Conservation (phyloP, 129 eudicot species). For the Deinandra increscens region DNA sequence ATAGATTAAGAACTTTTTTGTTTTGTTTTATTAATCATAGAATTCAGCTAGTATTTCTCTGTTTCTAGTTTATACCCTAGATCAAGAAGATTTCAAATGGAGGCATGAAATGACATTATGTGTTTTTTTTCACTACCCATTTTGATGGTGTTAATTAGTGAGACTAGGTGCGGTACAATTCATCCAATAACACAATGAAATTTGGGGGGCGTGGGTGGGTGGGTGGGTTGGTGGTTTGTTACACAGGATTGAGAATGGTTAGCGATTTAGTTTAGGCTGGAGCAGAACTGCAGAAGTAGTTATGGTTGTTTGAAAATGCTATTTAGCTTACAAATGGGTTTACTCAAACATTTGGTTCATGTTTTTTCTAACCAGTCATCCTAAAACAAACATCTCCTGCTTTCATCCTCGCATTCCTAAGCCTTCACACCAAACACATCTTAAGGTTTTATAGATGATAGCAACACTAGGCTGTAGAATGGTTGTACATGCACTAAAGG, state of each 20-base stretch:
- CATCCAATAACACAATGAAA: constrained; percentile 10
- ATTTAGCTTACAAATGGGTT: background rate
- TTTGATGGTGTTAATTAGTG: constrained; percentile 9
- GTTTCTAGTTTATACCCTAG: too few relatives aligned
- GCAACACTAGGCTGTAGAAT: too few relatives aligned
- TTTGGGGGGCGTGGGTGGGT: background rate
- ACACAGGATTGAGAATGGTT: background rate
- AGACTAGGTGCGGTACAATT: background rate
- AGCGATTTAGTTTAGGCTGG: background rate
- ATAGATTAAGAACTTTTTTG: constrained; percentile 10
- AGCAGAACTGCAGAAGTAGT: background rate
- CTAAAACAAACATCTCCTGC: background rate
- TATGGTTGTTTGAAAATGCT: background rate
- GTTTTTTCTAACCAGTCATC: background rate
- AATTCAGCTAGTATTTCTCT: constrained; percentile 16
- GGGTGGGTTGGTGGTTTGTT: background rate
- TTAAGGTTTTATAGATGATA: background rate
- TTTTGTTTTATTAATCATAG: constrained; percentile 16
- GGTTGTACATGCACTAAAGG: too few relatives aligned
- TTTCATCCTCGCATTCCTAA: background rate
- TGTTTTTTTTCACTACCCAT: constrained; percentile 6
- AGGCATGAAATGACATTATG: constrained; percentile 21
- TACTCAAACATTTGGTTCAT: background rate
- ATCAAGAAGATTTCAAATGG: constrained; percentile 17
- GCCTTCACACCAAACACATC: background rate